Base-by-base conservation (phyloP, 1,284 basidiomycete genomes). In the Papiliotrema fonsecae region DNA sequence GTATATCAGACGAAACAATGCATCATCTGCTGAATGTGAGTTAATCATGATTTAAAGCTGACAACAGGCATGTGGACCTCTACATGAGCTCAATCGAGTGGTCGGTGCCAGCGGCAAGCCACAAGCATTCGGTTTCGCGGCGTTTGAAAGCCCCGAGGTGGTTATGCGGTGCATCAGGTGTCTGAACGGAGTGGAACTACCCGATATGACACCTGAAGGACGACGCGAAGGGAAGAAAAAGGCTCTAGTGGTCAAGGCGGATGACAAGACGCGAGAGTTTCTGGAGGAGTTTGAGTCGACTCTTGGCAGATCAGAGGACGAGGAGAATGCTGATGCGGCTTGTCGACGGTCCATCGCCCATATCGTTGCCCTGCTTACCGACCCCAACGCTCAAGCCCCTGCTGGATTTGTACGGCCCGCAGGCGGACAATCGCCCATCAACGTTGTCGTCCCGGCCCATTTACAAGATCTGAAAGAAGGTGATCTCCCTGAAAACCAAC, bases 91-190 rank as follows among this genome's bases (percentile, higher is more conserved):
- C 74, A 97, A 94, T 63, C 83, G 91, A 9, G 82, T 93, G 13
- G 87, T 87, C 38, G 90, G 87, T 0, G 87, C 88, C 6, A 85
- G 84, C 11, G 89, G 89, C 56, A 91, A 92, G 70, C 89, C 89
- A 3, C 90, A 93, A 75, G 89, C 89, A 2, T 97, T 97, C 64
- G 93, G 90, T 3, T 97, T 97, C 69, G 91, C 90, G 32, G 86
- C 90, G 65, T 96, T 82, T 64, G 87, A 91, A 65, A 88, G 89
- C 50, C 87, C 91, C 18, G 88, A 92, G 65, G 83, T 86, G 54
- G 90, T 92, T 4, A 73, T 92, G 54, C 80, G 90, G 52, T 88
- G 88, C 41, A 77, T 94, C 57, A 74, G 80, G 19, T 78, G 93
- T 49, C 76, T 97, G 56, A 89, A 94, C 67, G 82, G 82, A 18